Evolutionary conservation across 108 stramenopile species (phyloP), one percentile per base, ranked within the genome.

Genomic region (Aurantiochytrium sp.): DNA sequence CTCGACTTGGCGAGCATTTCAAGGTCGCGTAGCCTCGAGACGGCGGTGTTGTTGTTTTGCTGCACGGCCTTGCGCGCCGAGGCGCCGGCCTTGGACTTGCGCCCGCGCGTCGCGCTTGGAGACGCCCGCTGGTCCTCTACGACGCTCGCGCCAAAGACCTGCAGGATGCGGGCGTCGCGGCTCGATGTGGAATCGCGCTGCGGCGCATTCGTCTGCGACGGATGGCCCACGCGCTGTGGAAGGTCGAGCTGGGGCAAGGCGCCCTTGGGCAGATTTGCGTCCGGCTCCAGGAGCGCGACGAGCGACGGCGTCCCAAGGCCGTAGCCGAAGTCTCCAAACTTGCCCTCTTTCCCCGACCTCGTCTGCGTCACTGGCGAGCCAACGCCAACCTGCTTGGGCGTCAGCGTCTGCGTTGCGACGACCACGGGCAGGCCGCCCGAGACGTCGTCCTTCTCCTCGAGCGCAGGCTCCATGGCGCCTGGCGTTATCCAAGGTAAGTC

Each of bases 1-100:
- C 73, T 48, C 27, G 73, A 48, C 73, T 81, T 81, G 36, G 45
- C 45, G 17, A 81, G 73, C 39, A 81, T 81, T 41, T 81, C 73
- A 1, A 81, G 73, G 45, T 81, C 73, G 0, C 45, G 39, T 19
- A 81, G 45, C 36, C 45, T 12, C 24, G 39, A 48, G 42, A 81
- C 42, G 6, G 45, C 45, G 12, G 42, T 48, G 73, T 81, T 81
- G 45, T 81, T 81, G 30, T 81, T 81, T 48, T 81, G 73, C 45
- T 41, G 39, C n/a, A 41, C 42, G 17, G 39, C 45, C 24, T 48
- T 41, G 1, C 45, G 39, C 39, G 73, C 73, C 8, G 42, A 41
- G n/a, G 73, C 39, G 3, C 73, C 73, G 8, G 24, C 10, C 24
- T 30, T 52, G 50, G 50, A 34, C 73, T 81, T 81, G n/a, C 42